These are phyloP conservation scores for Sporothrix variecibatus DNA, from an alignment of 2,329 filamentous ascomycete genomes.

Conservation along the genomic window DNA sequence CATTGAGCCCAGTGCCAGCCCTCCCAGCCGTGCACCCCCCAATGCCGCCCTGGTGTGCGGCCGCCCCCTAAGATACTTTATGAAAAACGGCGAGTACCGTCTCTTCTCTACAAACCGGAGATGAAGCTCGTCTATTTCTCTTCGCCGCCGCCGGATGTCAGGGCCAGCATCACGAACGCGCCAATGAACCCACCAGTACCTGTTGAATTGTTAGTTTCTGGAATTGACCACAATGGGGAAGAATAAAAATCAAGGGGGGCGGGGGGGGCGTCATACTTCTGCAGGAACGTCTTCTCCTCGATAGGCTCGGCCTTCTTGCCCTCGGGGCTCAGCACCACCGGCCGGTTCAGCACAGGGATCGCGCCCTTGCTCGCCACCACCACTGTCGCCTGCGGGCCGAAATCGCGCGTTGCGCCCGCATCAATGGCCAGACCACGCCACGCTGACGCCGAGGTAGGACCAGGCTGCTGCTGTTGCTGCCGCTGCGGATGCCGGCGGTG, in stretches of 20 bases:
- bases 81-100: background rate
- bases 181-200: constrained; percentile 69
- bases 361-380: constrained; percentile 51
- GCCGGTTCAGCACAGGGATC: constrained; percentile 63
- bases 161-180: constrained; percentile 54
- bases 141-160: constrained; percentile 54
- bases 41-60: too few relatives aligned
- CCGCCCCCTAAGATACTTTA: background rate
- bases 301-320: constrained; percentile 57
- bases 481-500: constrained; percentile 31
- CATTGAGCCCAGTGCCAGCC: background rate
- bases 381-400: constrained; percentile 61
- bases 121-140: constrained; percentile 49
- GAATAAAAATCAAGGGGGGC: background rate
- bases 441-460: constrained; percentile 51
- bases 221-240: background rate
- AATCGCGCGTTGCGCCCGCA: constrained; percentile 65
- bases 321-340: constrained; percentile 61
- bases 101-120: background rate
- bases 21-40: background rate
- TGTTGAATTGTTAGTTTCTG: constrained; percentile 35
- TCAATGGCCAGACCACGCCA: constrained; percentile 61
- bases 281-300: constrained; percentile 64
- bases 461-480: background rate
- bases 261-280: constrained; percentile 51